Conservation (phyloP, 345 rosid genomes). For the Moringa oleifera region DNA sequence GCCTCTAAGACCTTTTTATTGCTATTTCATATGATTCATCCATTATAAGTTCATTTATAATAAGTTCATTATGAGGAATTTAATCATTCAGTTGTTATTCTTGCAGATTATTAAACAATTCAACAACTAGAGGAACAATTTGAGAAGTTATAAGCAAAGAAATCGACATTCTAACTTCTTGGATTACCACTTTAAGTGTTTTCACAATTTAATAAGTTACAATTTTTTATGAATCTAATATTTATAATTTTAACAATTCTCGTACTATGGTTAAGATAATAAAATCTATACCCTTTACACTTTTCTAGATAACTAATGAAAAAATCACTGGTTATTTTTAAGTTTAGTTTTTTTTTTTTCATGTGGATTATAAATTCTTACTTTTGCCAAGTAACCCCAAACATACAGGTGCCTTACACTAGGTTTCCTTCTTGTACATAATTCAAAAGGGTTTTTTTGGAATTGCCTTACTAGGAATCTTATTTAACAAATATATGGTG, state of each 20-base stretch:
- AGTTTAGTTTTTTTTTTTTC: constrained; percentile 10
- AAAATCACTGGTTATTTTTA: neutral
- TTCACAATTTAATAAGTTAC: neutral
- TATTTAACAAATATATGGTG: no score
- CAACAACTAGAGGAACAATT: neutral
- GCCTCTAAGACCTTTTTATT: no score
- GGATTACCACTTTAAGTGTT: no score
- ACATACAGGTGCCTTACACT: constrained; percentile 1
- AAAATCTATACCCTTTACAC: constrained; percentile 9
- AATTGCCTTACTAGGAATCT: no score
- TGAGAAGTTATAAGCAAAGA: neutral
- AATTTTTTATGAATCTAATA: neutral
- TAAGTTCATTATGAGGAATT: no score
- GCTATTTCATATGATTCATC: no score
- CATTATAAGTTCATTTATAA: no score
- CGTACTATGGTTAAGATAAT: constrained; percentile 2
- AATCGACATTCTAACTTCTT: no score
- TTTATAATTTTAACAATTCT: constrained; percentile 1
- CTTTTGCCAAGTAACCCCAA: neutral
- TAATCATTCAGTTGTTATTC: neutral
- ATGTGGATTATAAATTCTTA: constrained; percentile 4
- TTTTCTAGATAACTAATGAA: constrained; percentile 10
- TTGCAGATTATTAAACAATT: neutral
- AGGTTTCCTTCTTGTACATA: constrained; percentile 7
- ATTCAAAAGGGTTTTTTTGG: no score